Percentiles rank a stretch among this genome's conserved stretches.
Evolutionary conservation across 768 basidiomycete species (phyloP).

Genomic region (Glaciozyma antarctica): DNA sequence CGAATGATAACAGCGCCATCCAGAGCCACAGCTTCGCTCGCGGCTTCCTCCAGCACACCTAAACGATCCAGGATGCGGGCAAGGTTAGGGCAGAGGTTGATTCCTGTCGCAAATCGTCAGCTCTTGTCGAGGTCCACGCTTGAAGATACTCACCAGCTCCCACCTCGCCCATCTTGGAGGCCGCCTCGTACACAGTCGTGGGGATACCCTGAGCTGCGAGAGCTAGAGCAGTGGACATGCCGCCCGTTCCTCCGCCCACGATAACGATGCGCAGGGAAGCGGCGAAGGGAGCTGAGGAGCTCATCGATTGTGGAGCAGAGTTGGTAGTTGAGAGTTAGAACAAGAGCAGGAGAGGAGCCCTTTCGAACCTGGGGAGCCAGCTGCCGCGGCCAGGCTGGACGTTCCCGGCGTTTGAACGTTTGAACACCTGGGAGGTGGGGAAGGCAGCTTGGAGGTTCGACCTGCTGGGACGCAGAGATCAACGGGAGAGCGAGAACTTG

Average conservation of each 20-base stretch:
- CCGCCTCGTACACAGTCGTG: neutral
- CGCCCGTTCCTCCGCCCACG: neutral
- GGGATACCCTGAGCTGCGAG: neutral
- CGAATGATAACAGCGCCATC: constrained; percentile 37
- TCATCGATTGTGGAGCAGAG: too few species aligned
- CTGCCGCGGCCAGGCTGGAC: too few species aligned
- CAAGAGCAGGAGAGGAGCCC: too few species aligned
- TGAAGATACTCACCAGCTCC: neutral
- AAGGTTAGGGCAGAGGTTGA: constrained; percentile 42
- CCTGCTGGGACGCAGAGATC: too few species aligned
- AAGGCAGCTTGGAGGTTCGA: too few species aligned
- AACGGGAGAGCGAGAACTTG: too few species aligned
- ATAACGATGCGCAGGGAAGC: neutral
- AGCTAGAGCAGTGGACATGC: neutral
- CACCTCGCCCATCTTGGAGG: neutral
- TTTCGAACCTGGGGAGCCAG: too few species aligned
- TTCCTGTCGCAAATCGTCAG: constrained; percentile 38
- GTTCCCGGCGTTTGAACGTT: too few species aligned
- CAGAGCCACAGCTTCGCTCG: constrained; percentile 37
- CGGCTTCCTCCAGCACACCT: constrained; percentile 38
- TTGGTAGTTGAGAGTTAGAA: too few species aligned
- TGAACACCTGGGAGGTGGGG: too few species aligned
- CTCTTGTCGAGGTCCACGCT: neutral
- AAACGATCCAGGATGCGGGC: constrained; percentile 37
- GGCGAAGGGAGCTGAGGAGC: neutral